phyloP scores from a whole-genome alignment of 2,329 filamentous ascomycete genomes.

The Microdochium nivale region DNA sequence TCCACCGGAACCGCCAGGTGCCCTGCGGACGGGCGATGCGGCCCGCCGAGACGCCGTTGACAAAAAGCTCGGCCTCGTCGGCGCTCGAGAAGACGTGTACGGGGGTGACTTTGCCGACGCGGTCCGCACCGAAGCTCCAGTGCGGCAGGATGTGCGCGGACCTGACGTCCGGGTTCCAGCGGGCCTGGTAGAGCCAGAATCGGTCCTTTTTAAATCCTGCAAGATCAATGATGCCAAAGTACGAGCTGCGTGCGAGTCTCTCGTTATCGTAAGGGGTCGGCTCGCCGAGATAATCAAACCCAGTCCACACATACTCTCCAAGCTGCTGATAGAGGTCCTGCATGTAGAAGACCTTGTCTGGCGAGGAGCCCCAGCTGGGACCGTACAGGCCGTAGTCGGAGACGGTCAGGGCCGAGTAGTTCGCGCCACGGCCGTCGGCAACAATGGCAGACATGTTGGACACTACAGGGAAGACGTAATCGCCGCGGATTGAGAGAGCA shows the following conservation, averaged over 20 bases:
- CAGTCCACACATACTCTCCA: conserved; percentile 45
- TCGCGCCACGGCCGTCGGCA: conserved; percentile 26
- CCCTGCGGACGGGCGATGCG: conserved; percentile 27
- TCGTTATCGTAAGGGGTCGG: conserved; percentile 35
- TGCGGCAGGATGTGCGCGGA: conserved; percentile 44
- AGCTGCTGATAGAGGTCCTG: conserved; percentile 37
- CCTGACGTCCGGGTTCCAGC: conserved; percentile 40
- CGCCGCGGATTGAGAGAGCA: conserved; percentile 38
- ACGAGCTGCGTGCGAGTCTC: conserved; percentile 34
- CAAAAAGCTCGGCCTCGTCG: conserved; percentile 45
- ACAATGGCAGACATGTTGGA: conserved; percentile 25
- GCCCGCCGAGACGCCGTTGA: conserved; percentile 39
- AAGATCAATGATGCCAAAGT: conserved; percentile 48
- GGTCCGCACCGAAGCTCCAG: conserved; percentile 41
- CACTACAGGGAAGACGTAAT: conserved; percentile 43
- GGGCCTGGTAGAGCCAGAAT: conserved; percentile 45
- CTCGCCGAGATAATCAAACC: conserved; percentile 41
- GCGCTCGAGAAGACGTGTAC: conserved; percentile 44
- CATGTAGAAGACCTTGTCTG: conserved; percentile 42
- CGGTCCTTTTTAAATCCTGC: conserved; percentile 49
- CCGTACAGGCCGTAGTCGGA: conserved; percentile 44
- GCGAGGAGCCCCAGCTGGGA: conserved; percentile 33
- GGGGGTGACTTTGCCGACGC: conserved; percentile 37
- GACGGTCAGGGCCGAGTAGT: conserved; percentile 27
- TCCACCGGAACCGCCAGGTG: conserved; percentile 23